Conservation (phyloP, 306 rosid genomes). For the Prosopis cineraria region DNA sequence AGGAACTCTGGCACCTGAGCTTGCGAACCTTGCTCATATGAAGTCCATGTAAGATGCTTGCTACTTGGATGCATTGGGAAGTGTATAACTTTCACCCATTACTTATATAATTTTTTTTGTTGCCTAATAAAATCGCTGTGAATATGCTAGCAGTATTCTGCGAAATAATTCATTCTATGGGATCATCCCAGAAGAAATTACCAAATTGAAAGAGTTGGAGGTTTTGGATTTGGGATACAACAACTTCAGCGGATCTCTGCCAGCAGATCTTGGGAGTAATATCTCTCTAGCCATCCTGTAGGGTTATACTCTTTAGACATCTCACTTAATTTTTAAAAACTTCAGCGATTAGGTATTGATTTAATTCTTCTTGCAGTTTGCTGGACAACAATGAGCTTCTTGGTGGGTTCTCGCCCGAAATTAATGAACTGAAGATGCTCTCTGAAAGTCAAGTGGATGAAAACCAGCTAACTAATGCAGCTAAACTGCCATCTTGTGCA, state of each 20-base stretch:
- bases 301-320: slow-evolving; percentile 38
- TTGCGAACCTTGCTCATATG: slow-evolving; percentile 48
- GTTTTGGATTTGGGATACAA: slow-evolving; percentile 90
- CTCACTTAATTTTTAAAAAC: slow-evolving; percentile 17
- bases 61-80: neutral
- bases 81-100: neutral
- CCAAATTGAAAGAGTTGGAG: slow-evolving; percentile 72
- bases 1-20: slow-evolving; percentile 62
- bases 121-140: slow-evolving; percentile 23
- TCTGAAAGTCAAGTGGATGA: slow-evolving; percentile 85
- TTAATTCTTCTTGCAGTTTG: slow-evolving; percentile 58
- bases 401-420: slow-evolving; percentile 64
- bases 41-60: slow-evolving; percentile 61
- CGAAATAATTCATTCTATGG: slow-evolving; percentile 84
- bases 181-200: slow-evolving; percentile 63
- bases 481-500: slow-evolving; percentile 45
- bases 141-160: slow-evolving; percentile 62
- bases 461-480: slow-evolving; percentile 46
- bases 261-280: slow-evolving; percentile 69
- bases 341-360: slow-evolving; percentile 16
- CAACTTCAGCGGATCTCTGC: slow-evolving; percentile 67
- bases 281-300: slow-evolving; percentile 74
- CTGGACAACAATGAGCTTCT: slow-evolving; percentile 80
- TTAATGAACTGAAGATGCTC: slow-evolving; percentile 50
- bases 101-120: slow-evolving; percentile 21